A percentile compares a stretch with the other conserved stretches of the same genome.
Conservation (phyloP, 2,329 filamentous ascomycete genomes). For the Colletotrichum abscissum region DNA sequence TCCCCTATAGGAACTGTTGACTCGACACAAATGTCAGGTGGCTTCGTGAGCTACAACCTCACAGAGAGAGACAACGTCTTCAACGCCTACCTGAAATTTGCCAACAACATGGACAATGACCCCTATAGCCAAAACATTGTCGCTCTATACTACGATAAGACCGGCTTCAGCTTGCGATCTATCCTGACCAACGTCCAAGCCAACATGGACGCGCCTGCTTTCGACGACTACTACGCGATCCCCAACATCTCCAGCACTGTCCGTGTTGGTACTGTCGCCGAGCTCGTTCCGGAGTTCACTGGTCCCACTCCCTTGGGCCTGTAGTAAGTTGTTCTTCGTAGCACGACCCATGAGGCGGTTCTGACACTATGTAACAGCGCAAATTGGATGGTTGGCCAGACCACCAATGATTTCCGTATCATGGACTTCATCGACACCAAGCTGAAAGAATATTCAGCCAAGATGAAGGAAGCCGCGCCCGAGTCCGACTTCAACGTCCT, state of each 20-base stretch:
- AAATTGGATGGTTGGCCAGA: constrained; percentile 48
- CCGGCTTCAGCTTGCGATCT: constrained; percentile 32
- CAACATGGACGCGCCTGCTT: constrained; percentile 38
- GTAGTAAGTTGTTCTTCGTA: constrained; percentile 25
- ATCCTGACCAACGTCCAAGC: constrained; percentile 44
- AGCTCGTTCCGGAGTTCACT: constrained; percentile 46
- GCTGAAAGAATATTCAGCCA: constrained; percentile 41
- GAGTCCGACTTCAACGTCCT: constrained; percentile 38
- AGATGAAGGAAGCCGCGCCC: constrained; percentile 42
- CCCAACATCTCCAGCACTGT: constrained; percentile 39
- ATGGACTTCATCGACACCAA: constrained; percentile 46
- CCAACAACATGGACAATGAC: constrained; percentile 41
- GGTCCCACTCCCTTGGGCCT: constrained; percentile 45
- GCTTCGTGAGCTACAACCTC: constrained; percentile 41
- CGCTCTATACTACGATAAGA: constrained; percentile 38
- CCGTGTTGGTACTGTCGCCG: constrained; percentile 38
- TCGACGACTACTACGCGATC: constrained; percentile 39
- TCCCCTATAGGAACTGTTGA: background rate
- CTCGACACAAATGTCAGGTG: constrained; percentile 43
- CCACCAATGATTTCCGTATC: constrained; percentile 41
- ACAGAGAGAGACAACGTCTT: constrained; percentile 40
- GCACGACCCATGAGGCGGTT: background rate
- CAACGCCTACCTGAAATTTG: constrained; percentile 43
- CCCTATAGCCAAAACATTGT: constrained; percentile 44
- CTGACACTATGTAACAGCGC: constrained; percentile 27